Evolutionary conservation across 164 flowering plant species (phyloP).

Genomic region (Chloranthus sessilifolius): DNA sequence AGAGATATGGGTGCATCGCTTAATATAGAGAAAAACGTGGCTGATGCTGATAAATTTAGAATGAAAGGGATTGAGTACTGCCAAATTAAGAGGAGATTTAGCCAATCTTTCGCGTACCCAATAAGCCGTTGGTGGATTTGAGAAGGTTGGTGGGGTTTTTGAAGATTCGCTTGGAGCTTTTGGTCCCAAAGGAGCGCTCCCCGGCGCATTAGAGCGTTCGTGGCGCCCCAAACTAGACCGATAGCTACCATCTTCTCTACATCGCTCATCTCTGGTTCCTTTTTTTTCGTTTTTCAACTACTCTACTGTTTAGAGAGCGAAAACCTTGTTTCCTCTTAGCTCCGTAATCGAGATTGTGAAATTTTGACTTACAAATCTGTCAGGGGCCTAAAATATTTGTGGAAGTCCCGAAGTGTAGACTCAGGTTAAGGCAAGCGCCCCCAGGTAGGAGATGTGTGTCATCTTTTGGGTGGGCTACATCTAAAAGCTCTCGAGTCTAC

Average conservation of each 20-base stretch:
- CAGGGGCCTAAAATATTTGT: too few relatives aligned
- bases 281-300: too few relatives aligned
- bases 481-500: too few relatives aligned
- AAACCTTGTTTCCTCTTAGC: too few relatives aligned
- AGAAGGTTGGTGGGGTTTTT: slow-evolving; percentile 9
- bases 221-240: slow-evolving; percentile 90
- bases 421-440: too few relatives aligned
- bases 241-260: slow-evolving; percentile 82
- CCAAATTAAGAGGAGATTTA: slow-evolving; percentile 60
- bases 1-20: slow-evolving; percentile 70
- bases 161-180: slow-evolving; percentile 27
- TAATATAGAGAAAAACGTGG: slow-evolving; percentile 69
- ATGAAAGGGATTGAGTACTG: slow-evolving; percentile 79
- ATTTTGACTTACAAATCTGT: too few relatives aligned
- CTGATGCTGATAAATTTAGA: slow-evolving; percentile 79
- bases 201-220: slow-evolving; percentile 85
- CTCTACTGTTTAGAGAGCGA: too few relatives aligned
- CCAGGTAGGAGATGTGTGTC: too few relatives aligned
- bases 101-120: slow-evolving; percentile 34
- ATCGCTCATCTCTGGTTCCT: slow-evolving; percentile 29
- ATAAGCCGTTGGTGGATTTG: slow-evolving; percentile 24
- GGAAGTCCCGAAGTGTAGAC: too few relatives aligned
- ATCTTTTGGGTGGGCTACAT: too few relatives aligned
- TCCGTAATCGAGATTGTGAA: too few relatives aligned
- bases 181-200: slow-evolving; percentile 86